These are phyloP conservation scores for Yamadazyma friedrichii DNA, from an alignment of 1,139 yeast species.

Conservation along the genomic window DNA sequence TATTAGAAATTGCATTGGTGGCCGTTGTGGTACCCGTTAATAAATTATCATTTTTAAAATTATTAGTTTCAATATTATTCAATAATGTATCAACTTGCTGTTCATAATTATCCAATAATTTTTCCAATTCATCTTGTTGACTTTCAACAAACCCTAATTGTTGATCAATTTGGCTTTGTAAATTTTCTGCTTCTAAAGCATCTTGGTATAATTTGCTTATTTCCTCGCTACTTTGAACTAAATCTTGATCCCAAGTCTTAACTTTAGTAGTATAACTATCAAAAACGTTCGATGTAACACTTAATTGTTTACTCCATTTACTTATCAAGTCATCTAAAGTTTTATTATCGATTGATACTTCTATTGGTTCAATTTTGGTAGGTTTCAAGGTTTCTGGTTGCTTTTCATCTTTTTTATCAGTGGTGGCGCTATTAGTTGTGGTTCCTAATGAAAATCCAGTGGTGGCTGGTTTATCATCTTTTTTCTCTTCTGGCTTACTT, in stretches of 20 bases:
- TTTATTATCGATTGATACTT: constrained; percentile 82
- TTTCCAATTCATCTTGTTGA: constrained; percentile 90
- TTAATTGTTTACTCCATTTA: constrained; percentile 88
- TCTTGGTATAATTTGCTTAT: constrained; percentile 77
- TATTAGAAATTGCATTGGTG: not conserved
- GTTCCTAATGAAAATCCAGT: constrained; percentile 22
- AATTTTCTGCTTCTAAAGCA: constrained; percentile 78
- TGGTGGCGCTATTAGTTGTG: constrained; percentile 17
- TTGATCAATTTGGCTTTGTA: constrained; percentile 84
- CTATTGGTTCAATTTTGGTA: constrained; percentile 59
- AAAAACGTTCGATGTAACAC: constrained; percentile 71
- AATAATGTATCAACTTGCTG: constrained; percentile 70
- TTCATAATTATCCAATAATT: constrained; percentile 80
- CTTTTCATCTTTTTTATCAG: constrained; percentile 18
- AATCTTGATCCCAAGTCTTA: constrained; percentile 79
- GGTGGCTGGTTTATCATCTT: constrained; percentile 19
- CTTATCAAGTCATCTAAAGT: constrained; percentile 90
- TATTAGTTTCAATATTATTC: constrained; percentile 36
- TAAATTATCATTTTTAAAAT: constrained; percentile 13
- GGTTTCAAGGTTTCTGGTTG: constrained; percentile 28
- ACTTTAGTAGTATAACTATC: constrained; percentile 75
- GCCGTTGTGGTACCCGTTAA: constrained; percentile 8
- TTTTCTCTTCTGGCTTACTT: constrained; percentile 21
- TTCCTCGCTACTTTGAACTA: constrained; percentile 84
- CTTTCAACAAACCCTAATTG: constrained; percentile 80